Percentiles rank a stretch among this genome's conserved stretches.
phyloP scores from a whole-genome alignment of 192 early-diverging fungal genomes.

The Entomortierella parvispora region DNA sequence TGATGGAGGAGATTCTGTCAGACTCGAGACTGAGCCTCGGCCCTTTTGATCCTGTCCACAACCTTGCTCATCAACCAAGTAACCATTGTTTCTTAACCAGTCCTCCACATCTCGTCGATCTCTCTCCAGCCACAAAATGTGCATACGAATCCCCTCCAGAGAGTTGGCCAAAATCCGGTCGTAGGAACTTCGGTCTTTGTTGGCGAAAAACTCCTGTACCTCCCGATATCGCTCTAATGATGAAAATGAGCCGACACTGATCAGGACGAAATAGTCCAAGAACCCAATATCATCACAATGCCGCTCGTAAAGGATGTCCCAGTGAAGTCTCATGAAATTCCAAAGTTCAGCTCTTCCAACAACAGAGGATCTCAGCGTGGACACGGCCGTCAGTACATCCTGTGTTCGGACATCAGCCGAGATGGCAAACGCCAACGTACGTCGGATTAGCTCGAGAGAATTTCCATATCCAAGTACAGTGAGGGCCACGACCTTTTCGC shows the following conservation, averaged over 20 bases:
- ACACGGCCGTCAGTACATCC: constrained; percentile 59
- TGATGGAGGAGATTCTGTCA: background rate
- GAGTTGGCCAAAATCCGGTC: constrained; percentile 64
- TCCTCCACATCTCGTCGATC: constrained; percentile 38
- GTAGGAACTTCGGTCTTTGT: constrained; percentile 59
- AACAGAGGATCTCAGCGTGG: constrained; percentile 60
- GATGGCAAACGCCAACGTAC: constrained; percentile 64
- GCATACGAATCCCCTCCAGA: constrained; percentile 69
- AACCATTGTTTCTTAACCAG: constrained; percentile 33
- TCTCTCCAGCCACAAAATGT: constrained; percentile 47
- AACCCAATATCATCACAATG: constrained; percentile 70
- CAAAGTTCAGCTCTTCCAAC: constrained; percentile 66
- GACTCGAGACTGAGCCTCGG: background rate
- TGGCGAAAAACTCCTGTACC: constrained; percentile 63
- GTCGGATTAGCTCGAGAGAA: constrained; percentile 57
- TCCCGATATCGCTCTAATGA: constrained; percentile 60
- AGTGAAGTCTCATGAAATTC: constrained; percentile 73
- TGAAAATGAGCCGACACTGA: constrained; percentile 60
- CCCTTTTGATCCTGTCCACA: background rate
- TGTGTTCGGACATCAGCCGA: constrained; percentile 67
- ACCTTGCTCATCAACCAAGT: constrained; percentile 9
- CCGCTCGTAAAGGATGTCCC: constrained; percentile 59
- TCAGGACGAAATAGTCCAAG: constrained; percentile 63
- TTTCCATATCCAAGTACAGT: constrained; percentile 62
- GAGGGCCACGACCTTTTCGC: constrained; percentile 69